These are phyloP conservation scores for Sergeia podlipaevii DNA, from an alignment of 208 protist genomes.

Conservation along the genomic window DNA sequence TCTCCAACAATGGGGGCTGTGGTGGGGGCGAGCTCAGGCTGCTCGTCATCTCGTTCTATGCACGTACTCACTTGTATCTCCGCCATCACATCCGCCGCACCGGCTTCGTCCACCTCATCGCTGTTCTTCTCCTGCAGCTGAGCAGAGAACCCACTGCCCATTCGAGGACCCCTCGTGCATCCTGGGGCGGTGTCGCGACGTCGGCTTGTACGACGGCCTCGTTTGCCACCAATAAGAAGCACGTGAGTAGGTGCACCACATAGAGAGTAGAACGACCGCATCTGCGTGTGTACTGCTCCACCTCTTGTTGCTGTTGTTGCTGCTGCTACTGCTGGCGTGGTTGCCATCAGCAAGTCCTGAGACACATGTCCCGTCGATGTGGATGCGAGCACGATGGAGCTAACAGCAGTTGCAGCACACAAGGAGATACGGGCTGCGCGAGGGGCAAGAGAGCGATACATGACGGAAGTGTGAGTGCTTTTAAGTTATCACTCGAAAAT, in stretches of 20 bases:
- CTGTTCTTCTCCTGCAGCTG: neutral
- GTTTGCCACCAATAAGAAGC: too few relatives aligned
- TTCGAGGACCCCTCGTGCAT: too few relatives aligned
- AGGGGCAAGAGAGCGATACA: neutral
- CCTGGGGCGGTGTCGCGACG: too few relatives aligned
- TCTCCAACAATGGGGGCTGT: constrained; percentile 8
- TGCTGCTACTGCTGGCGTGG: neutral
- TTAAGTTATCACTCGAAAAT: too few relatives aligned
- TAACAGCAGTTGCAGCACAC: neutral
- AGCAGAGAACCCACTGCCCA: too few relatives aligned
- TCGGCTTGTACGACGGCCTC: too few relatives aligned
- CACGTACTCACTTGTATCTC: too few relatives aligned
- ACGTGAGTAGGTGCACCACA: too few relatives aligned
- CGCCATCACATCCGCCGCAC: neutral
- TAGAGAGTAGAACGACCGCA: too few relatives aligned
- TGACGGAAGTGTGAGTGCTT: neutral
- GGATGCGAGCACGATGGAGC: neutral
- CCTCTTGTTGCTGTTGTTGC: constrained; percentile 2
- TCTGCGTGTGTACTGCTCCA: neutral
- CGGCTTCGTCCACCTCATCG: neutral
- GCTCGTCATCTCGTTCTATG: constrained; percentile 2
- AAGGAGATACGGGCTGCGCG: neutral
- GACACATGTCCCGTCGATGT: neutral
- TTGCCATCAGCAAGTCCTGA: neutral
- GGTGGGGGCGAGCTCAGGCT: neutral